A percentile compares a stretch with the other conserved stretches of the same genome.
Evolutionary conservation across 495 filamentous ascomycete genomes (phyloP).

Genomic region (Podospora didyma): DNA sequence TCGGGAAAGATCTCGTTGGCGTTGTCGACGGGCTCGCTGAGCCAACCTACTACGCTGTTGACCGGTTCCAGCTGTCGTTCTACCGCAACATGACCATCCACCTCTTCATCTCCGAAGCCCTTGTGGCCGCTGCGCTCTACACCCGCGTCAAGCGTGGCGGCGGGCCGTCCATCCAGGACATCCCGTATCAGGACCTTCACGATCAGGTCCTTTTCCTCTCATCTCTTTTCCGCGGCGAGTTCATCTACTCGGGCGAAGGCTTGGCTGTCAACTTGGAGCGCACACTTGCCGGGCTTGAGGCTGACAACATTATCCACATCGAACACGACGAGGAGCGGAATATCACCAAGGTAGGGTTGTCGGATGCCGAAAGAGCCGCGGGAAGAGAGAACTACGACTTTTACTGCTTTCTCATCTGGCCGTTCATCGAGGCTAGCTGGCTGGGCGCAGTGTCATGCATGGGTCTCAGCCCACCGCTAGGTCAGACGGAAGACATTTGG

Average conservation of each 20-base stretch:
- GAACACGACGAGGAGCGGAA: conserved; percentile 51
- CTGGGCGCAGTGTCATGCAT: conserved; percentile 82
- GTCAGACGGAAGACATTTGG: conserved; percentile 63
- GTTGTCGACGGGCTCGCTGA: conserved; percentile 74
- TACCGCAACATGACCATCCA: conserved; percentile 99
- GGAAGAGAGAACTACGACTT: conserved; percentile 96
- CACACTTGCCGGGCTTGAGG: conserved; percentile 71
- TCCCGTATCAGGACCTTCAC: conserved; percentile 64
- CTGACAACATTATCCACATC: conserved; percentile 73
- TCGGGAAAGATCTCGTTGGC: conserved; percentile 84
- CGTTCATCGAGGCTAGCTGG: conserved; percentile 92
- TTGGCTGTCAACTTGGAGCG: conserved; percentile 72
- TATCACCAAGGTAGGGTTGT: conserved; percentile 67
- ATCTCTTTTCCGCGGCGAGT: conserved; percentile 89
- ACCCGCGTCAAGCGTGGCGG: conserved; percentile 85
- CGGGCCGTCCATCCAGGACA: conserved; percentile 71
- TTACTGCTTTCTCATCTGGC: conserved; percentile 98
- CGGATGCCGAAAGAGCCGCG: conserved; percentile 64
- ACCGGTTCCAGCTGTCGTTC: conserved; percentile 94
- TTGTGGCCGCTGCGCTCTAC: conserved; percentile 87
- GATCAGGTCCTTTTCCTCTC: conserved; percentile 86
- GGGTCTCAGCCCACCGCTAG: conserved; percentile 71
- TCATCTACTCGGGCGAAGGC: conserved; percentile 90
- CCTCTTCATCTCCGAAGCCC: conserved; percentile 86
- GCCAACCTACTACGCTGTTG: conserved; percentile 87